phyloP scores from a whole-genome alignment of 257 asterid genomes.

The Przewalskia tangutica region DNA sequence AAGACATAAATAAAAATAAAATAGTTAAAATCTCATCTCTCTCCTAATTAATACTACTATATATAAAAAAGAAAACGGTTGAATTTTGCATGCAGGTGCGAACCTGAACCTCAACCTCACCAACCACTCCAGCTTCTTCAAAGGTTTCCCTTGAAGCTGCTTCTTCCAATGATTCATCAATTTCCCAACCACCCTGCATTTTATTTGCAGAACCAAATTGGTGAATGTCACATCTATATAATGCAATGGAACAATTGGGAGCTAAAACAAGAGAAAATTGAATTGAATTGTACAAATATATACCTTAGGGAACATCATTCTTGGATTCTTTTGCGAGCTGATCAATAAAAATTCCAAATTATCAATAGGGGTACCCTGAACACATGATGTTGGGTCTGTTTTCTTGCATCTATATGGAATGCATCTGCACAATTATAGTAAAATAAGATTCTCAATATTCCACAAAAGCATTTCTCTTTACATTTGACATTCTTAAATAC shows the following conservation, averaged over 20 bases:
- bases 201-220: neutral
- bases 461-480: neutral
- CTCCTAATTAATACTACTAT: too few relatives aligned
- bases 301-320: slow-evolving; percentile 97
- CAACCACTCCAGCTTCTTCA: slow-evolving; percentile 87
- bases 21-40: too few relatives aligned
- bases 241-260: neutral
- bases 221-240: neutral
- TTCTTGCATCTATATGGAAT: slow-evolving; percentile 59
- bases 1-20: too few relatives aligned
- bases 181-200: slow-evolving; percentile 90
- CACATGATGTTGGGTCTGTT: slow-evolving; percentile 22
- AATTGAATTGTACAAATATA: neutral
- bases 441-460: neutral
- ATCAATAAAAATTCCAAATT: slow-evolving; percentile 79
- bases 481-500: neutral
- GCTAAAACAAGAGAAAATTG: too few relatives aligned
- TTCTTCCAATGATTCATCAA: slow-evolving; percentile 68
- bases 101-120: slow-evolving; percentile 47
- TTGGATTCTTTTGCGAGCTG: slow-evolving; percentile 84
- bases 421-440: slow-evolving; percentile 46
- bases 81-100: neutral
- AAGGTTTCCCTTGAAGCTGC: slow-evolving; percentile 81
- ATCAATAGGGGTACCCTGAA: slow-evolving; percentile 27
- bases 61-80: neutral